These are phyloP conservation scores for Alternaria consortialis DNA, from an alignment of 2,329 filamentous ascomycete species.

Conservation along the genomic window DNA sequence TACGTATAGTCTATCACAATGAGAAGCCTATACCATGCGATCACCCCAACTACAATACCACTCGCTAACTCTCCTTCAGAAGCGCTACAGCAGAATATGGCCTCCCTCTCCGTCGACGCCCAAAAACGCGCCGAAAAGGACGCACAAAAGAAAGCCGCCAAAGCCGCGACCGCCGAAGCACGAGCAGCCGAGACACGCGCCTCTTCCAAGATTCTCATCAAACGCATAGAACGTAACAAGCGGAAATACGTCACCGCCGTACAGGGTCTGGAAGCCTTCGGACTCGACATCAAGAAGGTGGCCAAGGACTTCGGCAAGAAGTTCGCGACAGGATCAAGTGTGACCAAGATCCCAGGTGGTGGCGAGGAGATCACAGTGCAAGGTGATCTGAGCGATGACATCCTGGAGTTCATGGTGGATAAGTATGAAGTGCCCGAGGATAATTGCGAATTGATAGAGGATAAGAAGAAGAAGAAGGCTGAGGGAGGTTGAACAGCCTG, in stretches of 20 bases:
- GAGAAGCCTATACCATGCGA: not conserved
- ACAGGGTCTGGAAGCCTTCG: constrained; percentile 88
- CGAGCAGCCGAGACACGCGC: constrained; percentile 85
- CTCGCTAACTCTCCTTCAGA: constrained; percentile 36
- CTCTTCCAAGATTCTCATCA: constrained; percentile 84
- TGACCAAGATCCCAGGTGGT: constrained; percentile 86
- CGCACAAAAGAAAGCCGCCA: constrained; percentile 94
- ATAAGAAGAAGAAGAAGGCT: constrained; percentile 85
- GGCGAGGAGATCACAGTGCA: constrained; percentile 98
- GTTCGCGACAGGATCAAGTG: constrained; percentile 91
- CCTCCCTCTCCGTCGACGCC: constrained; percentile 85
- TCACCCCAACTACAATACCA: not conserved
- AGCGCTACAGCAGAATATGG: constrained; percentile 83
- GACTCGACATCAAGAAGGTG: constrained; percentile 92
- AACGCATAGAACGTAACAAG: constrained; percentile 98
- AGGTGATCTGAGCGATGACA: constrained; percentile 93
- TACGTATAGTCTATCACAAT: constrained; percentile 52
- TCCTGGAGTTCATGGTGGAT: constrained; percentile 88
- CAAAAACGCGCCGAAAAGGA: constrained; percentile 96
- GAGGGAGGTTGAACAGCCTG: constrained; percentile 24
- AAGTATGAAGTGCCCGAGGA: constrained; percentile 93
- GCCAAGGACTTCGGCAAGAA: constrained; percentile 98
- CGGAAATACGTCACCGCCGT: constrained; percentile 95
- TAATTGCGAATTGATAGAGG: constrained; percentile 93
- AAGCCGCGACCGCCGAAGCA: constrained; percentile 86